Evolutionary conservation across 148 eudicot species (phyloP), one percentile per base, ranked within the genome.

Genomic region (Mesembryanthemum crystallinum): DNA sequence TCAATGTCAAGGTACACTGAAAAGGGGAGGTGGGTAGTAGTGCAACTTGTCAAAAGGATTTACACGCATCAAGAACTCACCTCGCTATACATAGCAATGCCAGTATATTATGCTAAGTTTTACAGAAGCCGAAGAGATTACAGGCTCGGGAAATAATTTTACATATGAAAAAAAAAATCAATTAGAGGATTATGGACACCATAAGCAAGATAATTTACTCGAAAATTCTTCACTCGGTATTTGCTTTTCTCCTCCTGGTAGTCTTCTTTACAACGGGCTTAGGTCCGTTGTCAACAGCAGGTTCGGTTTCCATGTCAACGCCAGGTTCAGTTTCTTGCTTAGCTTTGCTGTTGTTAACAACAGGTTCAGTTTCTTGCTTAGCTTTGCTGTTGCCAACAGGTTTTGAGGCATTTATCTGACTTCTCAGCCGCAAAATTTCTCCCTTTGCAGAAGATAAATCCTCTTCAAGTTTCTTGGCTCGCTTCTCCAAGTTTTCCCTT

Each of bases 381-480:
- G 72, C 29, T 60, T 72, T 59, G 67, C 73, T 55, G 67, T 84
- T 77, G 23, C 77, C 84, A 8, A 67, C 29, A 42, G 77, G 23
- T 77, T 70, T 80, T 6, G 81, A 74, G 20, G 88, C 79, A 42
- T 78, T 92, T 61, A 73, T 64, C 72, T 78, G 65, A 71, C 82
- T 85, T 72, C 86, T 87, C 52, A 95, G 72, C 64, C 87, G 79
- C 85, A 91, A 70, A 21, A 95, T 90, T 68, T 92, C 99, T 7
- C 96, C 94, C 75, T 92, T 92, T 8, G 94, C 87, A 59, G 88
- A 84, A 8, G 92, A 88, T 74, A 92, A 60, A 43, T 91, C 91
- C 35, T 88, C 88, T 81, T 92, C 99, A 49, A 89, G 81, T 51
- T 84, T 85, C 76, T 75, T 85, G 57, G 73, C 86, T 80, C 73